Evolutionary conservation across 495 filamentous ascomycete genomes (phyloP).

Genomic region (Hypoxylon rickii): DNA sequence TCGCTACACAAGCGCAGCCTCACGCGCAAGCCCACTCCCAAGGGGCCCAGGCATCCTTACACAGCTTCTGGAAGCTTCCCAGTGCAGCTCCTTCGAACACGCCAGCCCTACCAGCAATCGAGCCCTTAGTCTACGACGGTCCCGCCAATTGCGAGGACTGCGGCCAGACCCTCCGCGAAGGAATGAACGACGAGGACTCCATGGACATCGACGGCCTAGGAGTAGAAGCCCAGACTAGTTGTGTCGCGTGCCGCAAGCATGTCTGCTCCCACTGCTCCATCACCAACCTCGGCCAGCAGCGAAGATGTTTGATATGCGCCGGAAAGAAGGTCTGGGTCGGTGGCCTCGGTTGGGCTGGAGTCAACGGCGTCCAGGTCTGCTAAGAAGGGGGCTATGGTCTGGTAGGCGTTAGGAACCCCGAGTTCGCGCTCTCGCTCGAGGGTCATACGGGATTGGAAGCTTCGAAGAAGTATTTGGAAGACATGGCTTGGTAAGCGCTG

Average conservation of each 20-base stretch:
- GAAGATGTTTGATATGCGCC: constrained; percentile 51
- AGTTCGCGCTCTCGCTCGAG: background rate
- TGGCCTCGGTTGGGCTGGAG: constrained; percentile 29
- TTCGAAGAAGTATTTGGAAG: background rate
- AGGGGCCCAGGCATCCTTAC: constrained; percentile 45
- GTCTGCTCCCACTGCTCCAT: constrained; percentile 56
- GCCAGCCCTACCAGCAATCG: background rate
- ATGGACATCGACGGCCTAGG: constrained; percentile 27
- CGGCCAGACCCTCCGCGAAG: constrained; percentile 36
- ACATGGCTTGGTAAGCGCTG: background rate
- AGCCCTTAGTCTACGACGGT: constrained; percentile 3
- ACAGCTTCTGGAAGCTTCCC: constrained; percentile 54
- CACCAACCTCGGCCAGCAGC: constrained; percentile 50
- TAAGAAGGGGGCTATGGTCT: background rate
- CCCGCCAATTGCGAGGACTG: constrained; percentile 51
- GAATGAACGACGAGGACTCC: constrained; percentile 31
- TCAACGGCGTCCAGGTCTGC: constrained; percentile 10
- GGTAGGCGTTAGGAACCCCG: background rate
- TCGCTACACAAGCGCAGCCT: background rate
- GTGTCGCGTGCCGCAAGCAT: constrained; percentile 48
- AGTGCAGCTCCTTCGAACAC: constrained; percentile 11
- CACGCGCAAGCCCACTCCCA: constrained; percentile 5
- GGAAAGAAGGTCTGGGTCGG: constrained; percentile 36
- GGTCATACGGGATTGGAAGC: background rate
- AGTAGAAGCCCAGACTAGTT: constrained; percentile 25